Base-by-base conservation (phyloP, 441 rosid species). In the Adansonia grandidieri region DNA sequence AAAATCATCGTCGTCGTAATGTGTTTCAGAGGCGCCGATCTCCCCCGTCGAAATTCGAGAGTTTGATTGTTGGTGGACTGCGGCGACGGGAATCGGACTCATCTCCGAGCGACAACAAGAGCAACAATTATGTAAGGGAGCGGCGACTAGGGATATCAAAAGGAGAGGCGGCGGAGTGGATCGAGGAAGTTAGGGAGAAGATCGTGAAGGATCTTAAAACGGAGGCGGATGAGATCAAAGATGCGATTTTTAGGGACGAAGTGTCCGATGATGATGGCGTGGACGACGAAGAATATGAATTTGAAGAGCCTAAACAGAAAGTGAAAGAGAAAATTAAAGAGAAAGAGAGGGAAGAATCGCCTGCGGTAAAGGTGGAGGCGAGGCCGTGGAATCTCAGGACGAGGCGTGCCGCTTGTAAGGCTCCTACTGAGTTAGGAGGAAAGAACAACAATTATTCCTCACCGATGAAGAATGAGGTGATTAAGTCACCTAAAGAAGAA, bases 341-440 rank as follows among this genome's bases (percentile, higher is more conserved):
- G 76, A 80, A 71, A 73, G 74, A 82, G 19, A 71, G 64, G 80
- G 80, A 80, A 71, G 83, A 76, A 32, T 71, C 85, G 42, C 84
- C 78, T 62, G 84, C 80, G 74, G 80, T 56, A 15, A 60, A 74
- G 84, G 85, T 42, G 83, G 90, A 82, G 19, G 77, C 48, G 54
- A 81, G 84, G 85, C 94, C 91, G 28, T 91, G 96, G 97, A 93
- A 90, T 82, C 85, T 93, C 71, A 86, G 94, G 70, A 91, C 88
- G 15, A 80, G 96, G 70, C 86, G 91, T 74, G 90, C 91, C 8
- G 88, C 88, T 20, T 87, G 90, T 65, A 88, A 83, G 71, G 91
- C 87, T 5, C 87, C 93, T 40, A 8, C 53, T 45, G 75, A 75
- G 3, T 74, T 69, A 15, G 32, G 77, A 42, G 80, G 48, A 47